Evolutionary conservation across 805 yeast species (phyloP), one percentile per base, ranked within the genome.

Genomic region (Yarrowia osloensis): DNA sequence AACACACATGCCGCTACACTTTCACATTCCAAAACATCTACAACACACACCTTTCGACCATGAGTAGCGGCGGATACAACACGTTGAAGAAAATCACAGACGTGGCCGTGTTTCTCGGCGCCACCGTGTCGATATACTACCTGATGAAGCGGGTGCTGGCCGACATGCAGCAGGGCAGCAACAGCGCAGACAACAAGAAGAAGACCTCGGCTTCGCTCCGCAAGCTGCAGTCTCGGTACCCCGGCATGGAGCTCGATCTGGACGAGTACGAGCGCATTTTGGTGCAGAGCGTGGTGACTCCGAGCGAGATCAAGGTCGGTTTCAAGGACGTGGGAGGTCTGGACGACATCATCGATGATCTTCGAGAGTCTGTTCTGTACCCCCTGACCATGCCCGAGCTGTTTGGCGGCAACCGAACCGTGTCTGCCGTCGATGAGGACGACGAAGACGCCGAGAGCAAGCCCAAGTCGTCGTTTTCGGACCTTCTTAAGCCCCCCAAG

Each of bases 251-350:
- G 37, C 54, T 88, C 11, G 82, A 81, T 9, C 80, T 90, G 47
- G 88, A 86, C 71, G 82, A 84, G 49, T 93, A 95, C 75, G 99
- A 95, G 75, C 84, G 85, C 69, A 80, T 85, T n/a, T 84, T 95
- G 1, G 78, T 95, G 67, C 86, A 89, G 15, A 86, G 89, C 15
- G 90, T 94, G 31, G 88, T 95, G 8, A 84, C 91, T 1, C 97
- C 98, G 0, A 87, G 86, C 2, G 98, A 92, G 68, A 90, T 95
- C 49, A 81, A 84, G 28, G 89, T 88, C 4, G 81, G 85, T 13
- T 95, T 95, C 75, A 81, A 81, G 19, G 97, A 93, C 74, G 85
- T 95, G 66, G 99, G 98, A 19, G 99, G 99, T 0, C 80, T 95
- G 42, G 95, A 90, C 66, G 80, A 80, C 13, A 89, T 92, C 40